Conservation (phyloP, 345 rosid genomes). For the Citrus sp. region DNA sequence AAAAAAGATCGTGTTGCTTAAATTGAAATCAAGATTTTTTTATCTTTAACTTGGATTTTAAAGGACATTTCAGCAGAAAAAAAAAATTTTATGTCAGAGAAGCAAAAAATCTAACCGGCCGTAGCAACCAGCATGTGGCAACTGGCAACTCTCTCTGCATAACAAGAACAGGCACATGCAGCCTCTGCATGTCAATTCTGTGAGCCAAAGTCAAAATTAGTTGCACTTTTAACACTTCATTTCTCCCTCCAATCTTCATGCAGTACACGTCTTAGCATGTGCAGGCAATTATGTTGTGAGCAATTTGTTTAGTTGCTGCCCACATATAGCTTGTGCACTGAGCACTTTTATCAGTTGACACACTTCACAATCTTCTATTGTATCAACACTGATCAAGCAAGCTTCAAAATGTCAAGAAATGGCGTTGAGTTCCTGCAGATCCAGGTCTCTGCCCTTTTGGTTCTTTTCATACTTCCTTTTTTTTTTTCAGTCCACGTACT, state of each 20-base stretch:
- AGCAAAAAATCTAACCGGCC: background rate
- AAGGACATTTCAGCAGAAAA: background rate
- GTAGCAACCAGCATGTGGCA: background rate
- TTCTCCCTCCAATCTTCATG: background rate
- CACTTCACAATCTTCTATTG: background rate
- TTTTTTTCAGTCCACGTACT: too few relatives aligned
- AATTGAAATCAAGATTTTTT: background rate
- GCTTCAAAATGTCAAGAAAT: conserved; percentile 33
- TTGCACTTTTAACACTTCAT: conserved; percentile 13
- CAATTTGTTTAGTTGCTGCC: background rate
- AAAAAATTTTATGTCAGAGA: background rate
- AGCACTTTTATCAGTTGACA: background rate
- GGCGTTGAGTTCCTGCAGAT: conserved; percentile 36
- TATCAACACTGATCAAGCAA: background rate
- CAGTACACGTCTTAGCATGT: background rate
- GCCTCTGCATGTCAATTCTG: background rate
- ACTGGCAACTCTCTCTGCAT: background rate
- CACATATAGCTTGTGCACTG: background rate
- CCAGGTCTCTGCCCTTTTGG: conserved; percentile 19
- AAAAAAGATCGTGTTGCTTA: too few relatives aligned
- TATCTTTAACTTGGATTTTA: background rate
- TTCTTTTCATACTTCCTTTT: background rate
- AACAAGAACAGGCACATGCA: background rate
- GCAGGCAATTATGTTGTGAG: background rate
- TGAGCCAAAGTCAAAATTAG: conserved; percentile 21